Conservation (phyloP, 768 basidiomycete species). For the Boletales sp. region DNA sequence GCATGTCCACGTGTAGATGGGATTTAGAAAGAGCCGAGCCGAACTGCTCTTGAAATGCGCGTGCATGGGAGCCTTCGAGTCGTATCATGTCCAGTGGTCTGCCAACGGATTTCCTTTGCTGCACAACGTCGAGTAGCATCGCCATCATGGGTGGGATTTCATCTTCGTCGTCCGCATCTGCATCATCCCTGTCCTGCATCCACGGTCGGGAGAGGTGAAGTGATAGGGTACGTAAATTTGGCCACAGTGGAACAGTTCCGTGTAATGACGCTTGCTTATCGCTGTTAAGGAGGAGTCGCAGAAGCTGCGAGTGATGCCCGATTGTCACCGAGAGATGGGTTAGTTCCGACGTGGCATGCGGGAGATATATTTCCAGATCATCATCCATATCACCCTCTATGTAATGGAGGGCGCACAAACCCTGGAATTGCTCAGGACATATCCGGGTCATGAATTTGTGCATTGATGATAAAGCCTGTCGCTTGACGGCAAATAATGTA, state of each 20-base stretch:
- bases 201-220: constrained; percentile 27
- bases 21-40: constrained; percentile 22
- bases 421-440: constrained; percentile 33
- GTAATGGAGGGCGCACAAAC: constrained; percentile 30
- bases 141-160: constrained; percentile 29
- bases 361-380: constrained; percentile 33
- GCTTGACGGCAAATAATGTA: constrained; percentile 24
- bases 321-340: constrained; percentile 33
- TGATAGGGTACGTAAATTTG: constrained; percentile 28
- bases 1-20: constrained; percentile 24
- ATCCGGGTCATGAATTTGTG: constrained; percentile 34
- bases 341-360: constrained; percentile 31
- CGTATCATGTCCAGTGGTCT: constrained; percentile 22
- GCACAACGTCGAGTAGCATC: constrained; percentile 30
- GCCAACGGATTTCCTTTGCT: constrained; percentile 30
- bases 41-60: constrained; percentile 26
- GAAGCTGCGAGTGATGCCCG: constrained; percentile 28
- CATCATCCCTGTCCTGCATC: constrained; percentile 29
- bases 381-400: constrained; percentile 35
- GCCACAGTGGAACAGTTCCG: constrained; percentile 29
- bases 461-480: constrained; percentile 29
- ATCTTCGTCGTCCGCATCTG: constrained; percentile 30
- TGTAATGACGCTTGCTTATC: constrained; percentile 32
- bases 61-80: constrained; percentile 23
- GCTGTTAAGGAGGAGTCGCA: constrained; percentile 32